Conservation (phyloP, 257 asterid species). For the Rehmannia glutinosa region DNA sequence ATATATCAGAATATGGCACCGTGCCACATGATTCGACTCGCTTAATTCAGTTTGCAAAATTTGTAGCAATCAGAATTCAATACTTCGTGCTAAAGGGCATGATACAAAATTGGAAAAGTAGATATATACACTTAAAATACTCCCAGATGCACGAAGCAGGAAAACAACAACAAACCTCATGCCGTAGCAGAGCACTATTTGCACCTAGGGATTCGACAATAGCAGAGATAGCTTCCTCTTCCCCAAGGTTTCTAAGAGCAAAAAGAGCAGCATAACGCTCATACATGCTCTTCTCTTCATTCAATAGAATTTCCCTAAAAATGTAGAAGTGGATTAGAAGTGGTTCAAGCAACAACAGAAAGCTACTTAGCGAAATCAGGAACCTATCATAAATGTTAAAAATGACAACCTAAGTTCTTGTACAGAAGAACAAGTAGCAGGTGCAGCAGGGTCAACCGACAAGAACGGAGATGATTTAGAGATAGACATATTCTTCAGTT, state of each 20-base stretch:
- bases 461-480: constrained; percentile 70
- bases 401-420: constrained; percentile 56
- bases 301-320: constrained; percentile 55
- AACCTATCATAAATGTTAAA: background rate
- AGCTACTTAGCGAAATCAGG: background rate
- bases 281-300: constrained; percentile 73
- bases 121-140: background rate
- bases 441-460: constrained; percentile 95
- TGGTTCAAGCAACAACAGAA: constrained; percentile 7
- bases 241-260: constrained; percentile 86
- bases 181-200: constrained; percentile 85
- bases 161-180: constrained; percentile 57
- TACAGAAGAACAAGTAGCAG: constrained; percentile 69
- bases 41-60: background rate
- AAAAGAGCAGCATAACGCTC: constrained; percentile 93
- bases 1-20: background rate
- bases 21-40: background rate
- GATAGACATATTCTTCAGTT: constrained; percentile 39
- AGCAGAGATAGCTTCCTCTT: constrained; percentile 73
- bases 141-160: background rate
- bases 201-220: constrained; percentile 78
- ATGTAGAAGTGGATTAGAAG: background rate
- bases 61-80: background rate
- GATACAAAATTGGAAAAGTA: background rate
- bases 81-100: background rate